Conservation (phyloP, 2,329 filamentous ascomycete genomes). For the Xylaria sp. region DNA sequence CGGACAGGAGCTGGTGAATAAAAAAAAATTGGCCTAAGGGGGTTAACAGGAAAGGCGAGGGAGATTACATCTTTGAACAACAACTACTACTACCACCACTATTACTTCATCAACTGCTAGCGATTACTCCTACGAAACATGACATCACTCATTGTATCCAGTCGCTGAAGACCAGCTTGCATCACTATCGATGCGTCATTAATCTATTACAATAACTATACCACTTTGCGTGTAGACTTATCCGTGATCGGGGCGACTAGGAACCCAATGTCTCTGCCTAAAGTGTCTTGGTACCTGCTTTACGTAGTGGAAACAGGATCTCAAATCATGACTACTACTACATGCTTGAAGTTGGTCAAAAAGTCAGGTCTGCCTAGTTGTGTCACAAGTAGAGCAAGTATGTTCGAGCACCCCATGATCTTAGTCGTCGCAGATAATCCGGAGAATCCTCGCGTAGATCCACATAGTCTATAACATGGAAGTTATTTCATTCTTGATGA, state of each 20-base stretch:
- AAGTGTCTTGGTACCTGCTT: background rate
- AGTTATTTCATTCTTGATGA: background rate
- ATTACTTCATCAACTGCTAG: conserved; percentile 14
- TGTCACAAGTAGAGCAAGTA: background rate
- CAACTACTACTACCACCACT: background rate
- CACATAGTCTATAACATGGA: no score
- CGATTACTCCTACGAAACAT: conserved; percentile 7
- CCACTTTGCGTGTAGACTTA: background rate
- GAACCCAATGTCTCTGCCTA: background rate
- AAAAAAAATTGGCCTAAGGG: conserved; percentile 9
- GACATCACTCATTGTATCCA: conserved; percentile 30
- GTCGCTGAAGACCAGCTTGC: conserved; percentile 2
- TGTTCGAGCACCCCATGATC: no score
- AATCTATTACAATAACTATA: conserved; percentile 20
- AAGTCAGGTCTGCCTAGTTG: background rate
- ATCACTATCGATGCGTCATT: conserved; percentile 19
- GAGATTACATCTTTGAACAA: background rate
- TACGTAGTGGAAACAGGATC: background rate
- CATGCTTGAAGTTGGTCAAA: no score
- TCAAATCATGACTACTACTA: no score
- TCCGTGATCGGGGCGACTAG: background rate
- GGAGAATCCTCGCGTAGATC: background rate
- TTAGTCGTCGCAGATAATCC: background rate
- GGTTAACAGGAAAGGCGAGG: background rate
- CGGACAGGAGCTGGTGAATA: conserved; percentile 25